Conservation (phyloP, 1,139 yeast species). For the Candida gigantensis region DNA sequence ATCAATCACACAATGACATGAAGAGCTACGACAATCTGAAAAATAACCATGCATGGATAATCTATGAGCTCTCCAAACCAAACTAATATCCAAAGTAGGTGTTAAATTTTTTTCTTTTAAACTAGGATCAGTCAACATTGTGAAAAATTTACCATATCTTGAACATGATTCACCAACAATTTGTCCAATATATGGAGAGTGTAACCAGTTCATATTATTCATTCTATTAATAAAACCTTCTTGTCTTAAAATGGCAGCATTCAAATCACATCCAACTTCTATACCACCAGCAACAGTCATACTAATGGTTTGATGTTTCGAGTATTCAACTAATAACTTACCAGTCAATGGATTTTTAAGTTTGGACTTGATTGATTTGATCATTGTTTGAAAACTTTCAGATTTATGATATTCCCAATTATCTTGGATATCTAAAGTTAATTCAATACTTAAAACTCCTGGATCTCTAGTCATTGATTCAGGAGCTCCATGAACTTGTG, state of each 20-base stretch:
- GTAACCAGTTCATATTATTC: constrained; percentile 32
- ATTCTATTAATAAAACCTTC: constrained; percentile 32
- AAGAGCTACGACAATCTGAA: constrained; percentile 18
- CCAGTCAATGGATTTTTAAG: constrained; percentile 1
- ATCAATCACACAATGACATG: constrained; percentile 15
- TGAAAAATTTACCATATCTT: constrained; percentile 30
- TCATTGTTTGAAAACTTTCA: constrained; percentile 1
- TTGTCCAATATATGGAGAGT: constrained; percentile 21
- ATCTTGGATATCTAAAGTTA: neutral
- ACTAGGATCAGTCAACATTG: constrained; percentile 17
- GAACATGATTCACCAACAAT: constrained; percentile 23
- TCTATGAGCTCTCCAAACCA: constrained; percentile 45
- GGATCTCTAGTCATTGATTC: constrained; percentile 1
- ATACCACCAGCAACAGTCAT: constrained; percentile 20
- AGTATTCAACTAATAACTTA: constrained; percentile 14
- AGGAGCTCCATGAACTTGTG: constrained; percentile 3
- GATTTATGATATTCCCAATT: constrained; percentile 2
- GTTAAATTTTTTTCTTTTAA: constrained; percentile 20
- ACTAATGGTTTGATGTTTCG: constrained; percentile 22
- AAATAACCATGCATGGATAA: constrained; percentile 27
- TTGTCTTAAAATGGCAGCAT: constrained; percentile 33
- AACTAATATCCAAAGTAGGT: constrained; percentile 43
- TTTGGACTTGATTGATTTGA: constrained; percentile 1
- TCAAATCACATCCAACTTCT: constrained; percentile 30
- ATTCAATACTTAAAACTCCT: constrained; percentile 3